Evolutionary conservation across 208 protist genomes (phyloP), one percentile per base, ranked within the genome.

Genomic region (Strigomonas galati): DNA sequence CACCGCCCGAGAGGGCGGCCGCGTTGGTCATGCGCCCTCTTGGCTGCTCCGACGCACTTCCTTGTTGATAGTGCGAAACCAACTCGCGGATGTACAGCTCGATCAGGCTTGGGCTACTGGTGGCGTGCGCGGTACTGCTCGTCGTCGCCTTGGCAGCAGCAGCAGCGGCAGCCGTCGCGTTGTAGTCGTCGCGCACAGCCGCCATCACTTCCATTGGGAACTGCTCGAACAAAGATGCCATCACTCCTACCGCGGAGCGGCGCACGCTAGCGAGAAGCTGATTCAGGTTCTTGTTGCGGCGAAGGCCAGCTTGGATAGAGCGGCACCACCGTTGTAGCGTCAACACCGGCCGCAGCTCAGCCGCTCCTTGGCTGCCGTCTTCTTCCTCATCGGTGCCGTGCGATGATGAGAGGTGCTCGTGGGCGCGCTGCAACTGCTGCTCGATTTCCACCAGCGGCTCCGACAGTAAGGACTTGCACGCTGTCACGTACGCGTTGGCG

Each of bases 221-320:
- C 58, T 92, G 84, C 71, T 95, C 89, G 32, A 76, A 86, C n/a
- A 95, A 65, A 51, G 78, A 67, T 27, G 78, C 73, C 35, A 90
- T 82, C 40, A 91, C 72, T 5, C 61, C 55, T 23, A 85, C 48
- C 43, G 84, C 59, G 30, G 60, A 58, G 24, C 83, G 82, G 52
- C 89, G 85, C 27, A 92, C 66, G 52, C 79, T 58, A 44, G 78
- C 62, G n/a, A 89, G 44, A 21, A 78, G 51, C 23, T 76, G 58
- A 37, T 84, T 84, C 14, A 95, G 43, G 14, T 65, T 37, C 53
- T 76, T 76, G 26, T 71, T 76, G 30, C 65, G 76, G 31, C 57
- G 57, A 24, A 90, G 71, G 1, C 73, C 69, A 30, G 65, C 74
- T 6, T 56, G 64, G 26, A 81, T 52, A 19, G 72, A 64, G 9